These are phyloP conservation scores for Diplodia sapinea DNA, from an alignment of 2,329 filamentous ascomycete species.

Conservation along the genomic window DNA sequence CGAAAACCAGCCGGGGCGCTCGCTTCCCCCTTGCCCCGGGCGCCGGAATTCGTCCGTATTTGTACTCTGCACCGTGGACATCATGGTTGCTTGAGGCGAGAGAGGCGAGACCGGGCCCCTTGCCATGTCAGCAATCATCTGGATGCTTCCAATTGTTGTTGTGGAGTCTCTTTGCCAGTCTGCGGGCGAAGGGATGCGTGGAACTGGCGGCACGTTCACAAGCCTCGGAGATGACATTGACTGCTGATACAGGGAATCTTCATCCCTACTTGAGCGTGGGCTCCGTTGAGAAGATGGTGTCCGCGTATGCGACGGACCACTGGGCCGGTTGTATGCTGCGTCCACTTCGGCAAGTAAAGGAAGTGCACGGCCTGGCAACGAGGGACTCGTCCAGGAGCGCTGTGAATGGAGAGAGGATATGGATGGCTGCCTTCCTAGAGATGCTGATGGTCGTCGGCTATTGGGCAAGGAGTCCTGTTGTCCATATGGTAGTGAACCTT, in stretches of 20 bases:
- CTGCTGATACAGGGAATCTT: conserved; percentile 11
- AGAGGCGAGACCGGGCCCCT: background rate
- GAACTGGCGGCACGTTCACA: conserved; percentile 12
- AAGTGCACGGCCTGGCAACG: background rate
- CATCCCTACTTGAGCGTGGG: conserved; percentile 19
- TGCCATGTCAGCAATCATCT: conserved; percentile 4
- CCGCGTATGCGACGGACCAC: background rate
- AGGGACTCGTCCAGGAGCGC: background rate
- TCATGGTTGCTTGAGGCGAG: background rate
- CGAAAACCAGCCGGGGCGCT: background rate
- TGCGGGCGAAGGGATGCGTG: background rate
- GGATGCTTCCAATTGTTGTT: conserved; percentile 10
- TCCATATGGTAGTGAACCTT: background rate
- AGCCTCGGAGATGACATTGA: conserved; percentile 15
- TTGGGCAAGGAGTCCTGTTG: background rate
- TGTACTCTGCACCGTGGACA: background rate
- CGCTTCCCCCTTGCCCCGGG: background rate
- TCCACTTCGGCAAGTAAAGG: conserved; percentile 14
- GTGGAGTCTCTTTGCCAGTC: conserved; percentile 21
- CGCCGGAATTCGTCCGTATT: background rate
- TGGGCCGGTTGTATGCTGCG: background rate
- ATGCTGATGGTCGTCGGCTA: background rate
- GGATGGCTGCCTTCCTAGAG: background rate
- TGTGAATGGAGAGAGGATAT: background rate
- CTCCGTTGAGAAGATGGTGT: conserved; percentile 10